These are phyloP conservation scores for Violaceomyces palustris DNA, from an alignment of 1,284 basidiomycete species.

Conservation along the genomic window DNA sequence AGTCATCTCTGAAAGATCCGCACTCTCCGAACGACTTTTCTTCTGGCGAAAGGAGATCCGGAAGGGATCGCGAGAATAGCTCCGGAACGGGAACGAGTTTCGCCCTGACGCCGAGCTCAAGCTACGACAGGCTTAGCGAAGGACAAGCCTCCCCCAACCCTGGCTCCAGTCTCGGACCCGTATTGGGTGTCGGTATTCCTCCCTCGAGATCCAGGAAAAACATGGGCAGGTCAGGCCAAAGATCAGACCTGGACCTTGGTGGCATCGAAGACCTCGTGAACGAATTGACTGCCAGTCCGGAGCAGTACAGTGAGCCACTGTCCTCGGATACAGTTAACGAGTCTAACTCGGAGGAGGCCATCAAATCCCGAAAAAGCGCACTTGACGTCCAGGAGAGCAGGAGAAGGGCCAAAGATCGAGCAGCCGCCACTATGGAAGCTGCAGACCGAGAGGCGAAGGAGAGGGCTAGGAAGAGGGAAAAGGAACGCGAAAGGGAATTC, in stretches of 20 bases:
- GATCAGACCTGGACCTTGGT: constrained; percentile 13
- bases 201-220: background rate
- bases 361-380: too few relatives aligned
- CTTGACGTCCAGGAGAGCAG: too few relatives aligned
- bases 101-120: constrained; percentile 33
- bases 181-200: background rate
- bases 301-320: too few relatives aligned
- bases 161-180: too few relatives aligned
- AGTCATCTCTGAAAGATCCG: background rate
- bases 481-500: background rate
- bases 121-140: constrained; percentile 17
- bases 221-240: background rate
- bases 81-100: background rate
- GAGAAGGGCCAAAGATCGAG: too few relatives aligned
- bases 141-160: too few relatives aligned
- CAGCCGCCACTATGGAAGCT: too few relatives aligned
- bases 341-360: too few relatives aligned
- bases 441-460: too few relatives aligned
- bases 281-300: constrained; percentile 17
- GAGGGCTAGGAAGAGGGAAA: too few relatives aligned
- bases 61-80: constrained; percentile 2
- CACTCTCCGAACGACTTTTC: background rate
- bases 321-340: too few relatives aligned
- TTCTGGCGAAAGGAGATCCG: too few relatives aligned
- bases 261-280: constrained; percentile 36